Base-by-base conservation (phyloP, 768 basidiomycete species). In the Lentinula aciculospora region DNA sequence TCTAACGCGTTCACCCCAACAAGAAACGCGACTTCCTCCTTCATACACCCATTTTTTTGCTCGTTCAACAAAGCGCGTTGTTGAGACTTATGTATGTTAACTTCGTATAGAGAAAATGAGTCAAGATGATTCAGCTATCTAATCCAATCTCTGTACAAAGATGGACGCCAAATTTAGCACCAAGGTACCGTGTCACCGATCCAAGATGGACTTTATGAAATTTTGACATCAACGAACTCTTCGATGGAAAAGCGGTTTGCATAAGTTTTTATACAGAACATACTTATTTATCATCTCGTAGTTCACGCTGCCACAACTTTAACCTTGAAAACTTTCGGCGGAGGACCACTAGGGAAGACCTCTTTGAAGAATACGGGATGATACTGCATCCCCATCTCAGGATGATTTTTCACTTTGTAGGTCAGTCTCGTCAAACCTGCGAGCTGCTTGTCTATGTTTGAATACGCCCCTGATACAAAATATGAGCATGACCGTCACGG, bases 11-110 rank as follows among this genome's bases (percentile, higher is more conserved):
- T 21, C n/a, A 28, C n/a, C n/a, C 1, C 10, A 17, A 3, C 3
- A 3, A n/a, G 27, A 42, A 19, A 45, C 54, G 23, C 54, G 54
- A 12, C 15, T 40, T n/a, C 17, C 17, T 27, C 6, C 2, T 6
- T 39, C n/a, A n/a, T n/a, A n/a, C n/a, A n/a, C n/a, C n/a, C n/a
- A n/a, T 9, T 10, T 39, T n/a, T 23, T 28, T 8, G 23, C 13
- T 31, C 45, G 8, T 36, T 57, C 56, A 57, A 45, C 56, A 37
- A 15, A 37, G 46, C 56, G 44, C 56, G 56, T 57, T 49, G 21
- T 49, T 47, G 29, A 25, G 25, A 9, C 13, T 13, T 47, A 28
- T 49, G 23, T 19, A 15, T 23, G 32, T 23, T 13, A 32, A 17
- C n/a, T 36, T 47, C 19, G n/a, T n/a, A n/a, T n/a, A n/a, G 21